Percentiles rank a stretch among this genome's conserved stretches.
These are phyloP conservation scores for Coniferiporia weirii DNA, from an alignment of 1,284 basidiomycete genomes.

Conservation along the genomic window DNA sequence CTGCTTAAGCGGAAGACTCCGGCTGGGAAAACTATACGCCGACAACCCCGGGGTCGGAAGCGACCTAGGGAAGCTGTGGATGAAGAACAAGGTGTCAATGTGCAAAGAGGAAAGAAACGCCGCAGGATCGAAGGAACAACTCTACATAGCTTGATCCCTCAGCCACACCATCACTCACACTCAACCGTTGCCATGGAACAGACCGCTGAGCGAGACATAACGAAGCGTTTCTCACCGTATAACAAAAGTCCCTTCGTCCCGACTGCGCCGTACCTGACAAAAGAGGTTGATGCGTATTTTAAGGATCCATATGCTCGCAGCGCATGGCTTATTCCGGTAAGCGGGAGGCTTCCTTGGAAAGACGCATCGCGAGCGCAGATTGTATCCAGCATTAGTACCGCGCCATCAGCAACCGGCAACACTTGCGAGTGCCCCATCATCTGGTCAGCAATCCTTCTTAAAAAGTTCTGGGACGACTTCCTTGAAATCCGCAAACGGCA, in stretches of 20 bases:
- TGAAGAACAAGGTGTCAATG: slow-evolving; percentile 20
- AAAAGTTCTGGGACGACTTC: slow-evolving; percentile 51
- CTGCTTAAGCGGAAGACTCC: slow-evolving; percentile 2
- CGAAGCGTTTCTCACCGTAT: slow-evolving; percentile 11
- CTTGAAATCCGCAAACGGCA: slow-evolving; percentile 34
- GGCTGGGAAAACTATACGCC: slow-evolving; percentile 1
- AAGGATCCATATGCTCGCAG: slow-evolving; percentile 35
- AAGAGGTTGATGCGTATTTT: slow-evolving; percentile 26
- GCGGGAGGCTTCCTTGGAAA: slow-evolving; percentile 49
- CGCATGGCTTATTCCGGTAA: slow-evolving; percentile 61
- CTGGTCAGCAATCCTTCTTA: slow-evolving; percentile 47
- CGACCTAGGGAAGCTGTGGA: slow-evolving; percentile 24
- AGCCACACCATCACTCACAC: slow-evolving; percentile 18
- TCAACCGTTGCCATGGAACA: slow-evolving; percentile 18
- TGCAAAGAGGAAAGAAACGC: slow-evolving; percentile 21
- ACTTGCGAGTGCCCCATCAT: slow-evolving; percentile 27
- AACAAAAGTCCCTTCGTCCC: slow-evolving; percentile 29
- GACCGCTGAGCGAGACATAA: neutral
- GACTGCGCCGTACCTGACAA: slow-evolving; percentile 38
- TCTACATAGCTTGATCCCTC: slow-evolving; percentile 32
- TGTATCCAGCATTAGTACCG: slow-evolving; percentile 25
- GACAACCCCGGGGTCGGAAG: slow-evolving; percentile 22
- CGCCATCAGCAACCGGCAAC: slow-evolving; percentile 13
- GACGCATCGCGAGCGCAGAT: slow-evolving; percentile 41
- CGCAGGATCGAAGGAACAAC: slow-evolving; percentile 27